Percentiles rank a stretch among this genome's conserved stretches.
Evolutionary conservation across 371 early-diverging fungal species (phyloP).

Genomic region (Batkoa obscura): DNA sequence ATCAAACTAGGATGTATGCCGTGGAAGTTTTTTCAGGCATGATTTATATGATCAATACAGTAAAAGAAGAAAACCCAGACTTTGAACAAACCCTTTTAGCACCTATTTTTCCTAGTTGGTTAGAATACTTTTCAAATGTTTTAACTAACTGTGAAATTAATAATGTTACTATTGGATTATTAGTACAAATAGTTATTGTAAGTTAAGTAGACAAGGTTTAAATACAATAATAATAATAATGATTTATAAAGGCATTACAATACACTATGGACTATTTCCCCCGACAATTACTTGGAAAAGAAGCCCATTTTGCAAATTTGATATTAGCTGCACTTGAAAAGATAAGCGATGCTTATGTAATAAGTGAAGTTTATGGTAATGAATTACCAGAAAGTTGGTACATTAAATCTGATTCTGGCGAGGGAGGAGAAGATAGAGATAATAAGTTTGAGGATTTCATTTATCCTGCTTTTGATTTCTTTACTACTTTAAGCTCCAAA

Average conservation of each 20-base stretch:
- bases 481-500: constrained; percentile 22
- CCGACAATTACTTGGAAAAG: background rate
- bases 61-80: constrained; percentile 1
- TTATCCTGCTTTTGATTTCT: constrained; percentile 13
- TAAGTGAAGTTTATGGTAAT: background rate
- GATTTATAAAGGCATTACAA: background rate
- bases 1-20: constrained; percentile 2
- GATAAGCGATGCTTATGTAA: background rate
- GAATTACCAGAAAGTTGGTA: background rate
- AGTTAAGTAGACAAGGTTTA: background rate
- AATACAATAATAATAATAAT: no score
- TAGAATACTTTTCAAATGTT: background rate
- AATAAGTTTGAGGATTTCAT: background rate
- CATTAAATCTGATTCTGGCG: background rate
- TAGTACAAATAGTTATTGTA: background rate
- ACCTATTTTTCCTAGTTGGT: background rate
- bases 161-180: background rate
- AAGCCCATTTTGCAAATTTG: background rate
- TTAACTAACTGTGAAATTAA: background rate
- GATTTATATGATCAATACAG: background rate
- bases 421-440: background rate
- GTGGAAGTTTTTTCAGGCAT: background rate
- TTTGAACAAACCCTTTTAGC: background rate
- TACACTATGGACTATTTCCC: background rate
- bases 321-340: background rate